Evolutionary conservation across 306 rosid genomes (phyloP).

Genomic region (Astragalus glycyphyllos): DNA sequence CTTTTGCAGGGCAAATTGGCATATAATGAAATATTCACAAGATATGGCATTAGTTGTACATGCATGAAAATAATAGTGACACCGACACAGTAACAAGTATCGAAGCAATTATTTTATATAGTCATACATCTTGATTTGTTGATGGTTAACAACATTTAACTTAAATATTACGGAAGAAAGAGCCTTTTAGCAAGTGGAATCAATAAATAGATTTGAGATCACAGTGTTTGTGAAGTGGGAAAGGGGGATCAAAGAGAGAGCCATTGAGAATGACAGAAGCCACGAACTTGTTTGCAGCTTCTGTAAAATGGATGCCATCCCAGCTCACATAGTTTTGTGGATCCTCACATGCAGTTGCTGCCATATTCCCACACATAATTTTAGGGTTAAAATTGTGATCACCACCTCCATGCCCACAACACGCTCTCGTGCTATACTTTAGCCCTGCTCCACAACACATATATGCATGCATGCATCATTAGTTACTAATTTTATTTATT

Average conservation of each 20-base stretch:
- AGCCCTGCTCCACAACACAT: constrained; percentile 53
- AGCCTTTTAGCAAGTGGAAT: constrained; percentile 1
- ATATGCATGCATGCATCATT: no score
- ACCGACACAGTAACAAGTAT: no score
- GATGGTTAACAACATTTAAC: no score
- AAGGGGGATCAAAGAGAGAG: constrained; percentile 65
- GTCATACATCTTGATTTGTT: no score
- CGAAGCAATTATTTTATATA: no score
- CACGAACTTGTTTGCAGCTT: constrained; percentile 72
- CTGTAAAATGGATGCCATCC: constrained; percentile 90
- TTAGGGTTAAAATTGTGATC: constrained; percentile 63
- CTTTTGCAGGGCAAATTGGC: no score
- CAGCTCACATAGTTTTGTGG: constrained; percentile 79
- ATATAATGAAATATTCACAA: no score
- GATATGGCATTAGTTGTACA: no score
- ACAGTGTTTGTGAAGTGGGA: constrained; percentile 63
- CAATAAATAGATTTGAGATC: constrained; percentile 56
- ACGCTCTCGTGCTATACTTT: constrained; percentile 58
- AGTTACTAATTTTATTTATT: no score
- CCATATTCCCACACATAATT: constrained; percentile 61
- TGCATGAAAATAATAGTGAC: no score
- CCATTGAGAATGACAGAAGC: constrained; percentile 71
- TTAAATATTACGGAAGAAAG: no score
- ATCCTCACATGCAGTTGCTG: constrained; percentile 73
- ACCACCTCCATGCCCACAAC: constrained; percentile 88